Conservation (phyloP, 2,329 filamentous ascomycete species). For the Thyridium curvatum region DNA sequence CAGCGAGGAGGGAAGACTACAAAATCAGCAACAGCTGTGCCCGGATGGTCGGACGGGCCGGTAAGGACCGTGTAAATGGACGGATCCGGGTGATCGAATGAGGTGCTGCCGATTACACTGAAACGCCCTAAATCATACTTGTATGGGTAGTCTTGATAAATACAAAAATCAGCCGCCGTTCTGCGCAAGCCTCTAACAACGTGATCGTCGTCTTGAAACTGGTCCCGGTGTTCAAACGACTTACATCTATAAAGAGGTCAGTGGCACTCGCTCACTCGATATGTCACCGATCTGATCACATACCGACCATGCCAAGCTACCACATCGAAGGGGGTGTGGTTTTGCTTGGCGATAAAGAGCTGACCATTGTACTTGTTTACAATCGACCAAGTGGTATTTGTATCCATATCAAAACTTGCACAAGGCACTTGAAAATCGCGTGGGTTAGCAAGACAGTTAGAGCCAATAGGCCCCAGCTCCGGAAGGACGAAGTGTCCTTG, state of each 20-base stretch:
- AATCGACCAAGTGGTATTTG: too few relatives aligned
- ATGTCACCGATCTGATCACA: too few relatives aligned
- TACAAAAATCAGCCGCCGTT: too few relatives aligned
- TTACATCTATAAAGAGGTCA: too few relatives aligned
- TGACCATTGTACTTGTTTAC: slow-evolving; percentile 51
- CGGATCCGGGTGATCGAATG: slow-evolving; percentile 60
- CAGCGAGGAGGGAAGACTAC: slow-evolving; percentile 55
- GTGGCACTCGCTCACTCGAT: too few relatives aligned
- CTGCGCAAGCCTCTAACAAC: too few relatives aligned
- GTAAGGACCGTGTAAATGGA: slow-evolving; percentile 57
- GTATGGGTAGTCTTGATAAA: slow-evolving; percentile 59
- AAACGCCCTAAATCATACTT: slow-evolving; percentile 63
- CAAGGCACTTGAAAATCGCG: slow-evolving; percentile 57
- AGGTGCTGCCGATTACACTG: slow-evolving; percentile 55
- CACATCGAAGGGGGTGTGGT: slow-evolving; percentile 59
- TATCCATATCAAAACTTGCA: slow-evolving; percentile 51
- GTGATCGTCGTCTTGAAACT: too few relatives aligned
- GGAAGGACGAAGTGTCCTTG: slow-evolving; percentile 52
- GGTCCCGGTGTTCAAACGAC: too few relatives aligned
- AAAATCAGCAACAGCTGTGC: slow-evolving; percentile 51
- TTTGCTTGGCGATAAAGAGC: slow-evolving; percentile 51
- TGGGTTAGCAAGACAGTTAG: slow-evolving; percentile 50
- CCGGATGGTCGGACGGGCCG: slow-evolving; percentile 39
- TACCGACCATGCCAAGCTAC: slow-evolving; percentile 66
- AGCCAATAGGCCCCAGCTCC: slow-evolving; percentile 52